Evolutionary conservation across 305 asterid species (phyloP), one percentile per base, ranked within the genome.

Genomic region (Solanum hybrid): DNA sequence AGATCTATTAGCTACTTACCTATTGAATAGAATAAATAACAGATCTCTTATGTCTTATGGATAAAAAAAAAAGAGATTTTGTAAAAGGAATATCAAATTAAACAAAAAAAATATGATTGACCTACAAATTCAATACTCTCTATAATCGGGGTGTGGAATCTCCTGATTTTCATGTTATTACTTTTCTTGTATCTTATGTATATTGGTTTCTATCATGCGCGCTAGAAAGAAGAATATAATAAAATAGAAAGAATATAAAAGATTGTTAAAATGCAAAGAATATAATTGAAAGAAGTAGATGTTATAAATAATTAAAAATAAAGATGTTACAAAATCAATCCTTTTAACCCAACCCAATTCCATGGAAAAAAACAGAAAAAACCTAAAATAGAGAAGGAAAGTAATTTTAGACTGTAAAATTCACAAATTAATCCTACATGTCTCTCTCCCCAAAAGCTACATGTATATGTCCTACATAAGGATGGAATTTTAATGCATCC

Each of bases 161-260:
- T 78, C 83, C 41, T 9, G 27, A 33, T 89, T 91, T 86, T 93
- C 91, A 83, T 87, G 86, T 80, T 79, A n/a, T 77, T 77, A 77
- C 41, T 32, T 32, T 79, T 85, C 82, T 79, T 79, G n/a, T 57
- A 84, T 27, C 41, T 68, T 77, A 20, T 78, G 22, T 17, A 37
- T 76, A 17, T 80, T 17, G 29, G 37, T 87, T 90, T 90, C 84
- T 91, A 80, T 88, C 91, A 22, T 70, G 89, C 89, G 84, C 87
- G 83, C 78, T 90, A 89, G 26, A 81, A 39, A 82, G 15, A 57
- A 57, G 70, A 57, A 57, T 57, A 57, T 57, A 14, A 39, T 26
- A 82, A 82, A 80, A n/a, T 81, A 2, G 34, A 80, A 80, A 80
- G 68, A 80, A 24, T 38, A 80, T 24, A 24, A 17, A 80, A 81